Evolutionary conservation across 352 stramenopile genomes (phyloP).

Genomic region (Thalassiosira sp.): DNA sequence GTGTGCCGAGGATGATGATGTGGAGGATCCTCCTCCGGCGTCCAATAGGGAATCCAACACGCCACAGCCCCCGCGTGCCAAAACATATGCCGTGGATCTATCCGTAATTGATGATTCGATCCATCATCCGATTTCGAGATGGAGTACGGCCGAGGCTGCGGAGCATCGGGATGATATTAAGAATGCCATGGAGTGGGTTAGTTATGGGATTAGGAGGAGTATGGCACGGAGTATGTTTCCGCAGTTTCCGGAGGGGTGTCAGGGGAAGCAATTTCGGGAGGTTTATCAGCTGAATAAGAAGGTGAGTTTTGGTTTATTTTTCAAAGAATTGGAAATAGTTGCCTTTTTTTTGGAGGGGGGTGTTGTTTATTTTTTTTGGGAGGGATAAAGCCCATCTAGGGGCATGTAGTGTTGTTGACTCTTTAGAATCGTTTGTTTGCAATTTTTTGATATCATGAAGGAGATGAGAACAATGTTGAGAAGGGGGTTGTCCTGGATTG

Average conservation of each 20-base stretch:
- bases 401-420: too few species aligned
- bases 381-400: too few species aligned
- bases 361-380: neutral
- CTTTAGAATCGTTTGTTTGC: too few species aligned
- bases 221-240: slow-evolving; percentile 79
- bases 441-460: too few species aligned
- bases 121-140: slow-evolving; percentile 45
- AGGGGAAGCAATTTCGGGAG: slow-evolving; percentile 76
- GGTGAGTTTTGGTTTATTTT: slow-evolving; percentile 52
- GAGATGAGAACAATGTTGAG: too few species aligned
- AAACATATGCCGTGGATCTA: slow-evolving; percentile 57
- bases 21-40: neutral
- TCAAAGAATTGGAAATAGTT: neutral
- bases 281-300: slow-evolving; percentile 84
- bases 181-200: slow-evolving; percentile 60
- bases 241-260: slow-evolving; percentile 79
- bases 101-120: slow-evolving; percentile 45
- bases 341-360: neutral
- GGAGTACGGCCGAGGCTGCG: slow-evolving; percentile 33
- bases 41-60: neutral
- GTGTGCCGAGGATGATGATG: slow-evolving; percentile 57
- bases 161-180: slow-evolving; percentile 57
- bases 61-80: slow-evolving; percentile 3
- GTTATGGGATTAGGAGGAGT: slow-evolving; percentile 64
- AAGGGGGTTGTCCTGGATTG: too few species aligned